Percentiles rank a stretch among this genome's conserved stretches.
Evolutionary conservation across 2,329 filamentous ascomycete species (phyloP).

Genomic region (Microsporum audouinii): DNA sequence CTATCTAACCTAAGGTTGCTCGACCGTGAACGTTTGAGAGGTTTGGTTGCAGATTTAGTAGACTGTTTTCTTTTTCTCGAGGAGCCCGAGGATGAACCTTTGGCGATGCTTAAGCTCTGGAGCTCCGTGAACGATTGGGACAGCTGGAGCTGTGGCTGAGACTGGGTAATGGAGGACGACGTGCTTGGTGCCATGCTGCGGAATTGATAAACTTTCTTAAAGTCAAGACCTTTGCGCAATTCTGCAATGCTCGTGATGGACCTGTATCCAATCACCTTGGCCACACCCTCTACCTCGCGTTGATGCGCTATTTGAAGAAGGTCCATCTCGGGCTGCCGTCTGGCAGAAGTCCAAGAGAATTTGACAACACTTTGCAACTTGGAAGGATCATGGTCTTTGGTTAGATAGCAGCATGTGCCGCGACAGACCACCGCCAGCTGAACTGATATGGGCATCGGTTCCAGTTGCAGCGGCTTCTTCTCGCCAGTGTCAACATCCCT

Average conservation of each 20-base stretch:
- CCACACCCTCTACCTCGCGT: slow-evolving; percentile 20
- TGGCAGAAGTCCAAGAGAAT: slow-evolving; percentile 24
- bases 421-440: slow-evolving; percentile 16
- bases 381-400: slow-evolving; percentile 5
- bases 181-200: slow-evolving; percentile 5
- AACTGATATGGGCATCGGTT: not conserved
- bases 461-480: slow-evolving; percentile 1
- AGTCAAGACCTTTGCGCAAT: slow-evolving; percentile 19
- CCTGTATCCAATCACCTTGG: slow-evolving; percentile 19
- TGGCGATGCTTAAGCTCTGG: not conserved
- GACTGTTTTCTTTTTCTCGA: not conserved
- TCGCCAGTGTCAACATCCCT: not conserved
- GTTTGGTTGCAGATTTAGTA: slow-evolving; percentile 1
- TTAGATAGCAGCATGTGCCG: slow-evolving; percentile 19
- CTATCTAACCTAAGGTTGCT: slow-evolving; percentile 4
- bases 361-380: slow-evolving; percentile 20
- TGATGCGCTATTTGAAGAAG: slow-evolving; percentile 18
- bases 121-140: not conserved
- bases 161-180: not conserved
- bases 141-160: not conserved
- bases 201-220: slow-evolving; percentile 16
- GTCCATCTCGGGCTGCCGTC: slow-evolving; percentile 19
- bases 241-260: slow-evolving; percentile 20
- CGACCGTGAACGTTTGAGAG: slow-evolving; percentile 5
- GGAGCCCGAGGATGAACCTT: not conserved